Percentiles rank a stretch among this genome's conserved stretches.
These are phyloP conservation scores for Agapanthus africanus DNA, from an alignment of 106 monocot species.

Conservation along the genomic window DNA sequence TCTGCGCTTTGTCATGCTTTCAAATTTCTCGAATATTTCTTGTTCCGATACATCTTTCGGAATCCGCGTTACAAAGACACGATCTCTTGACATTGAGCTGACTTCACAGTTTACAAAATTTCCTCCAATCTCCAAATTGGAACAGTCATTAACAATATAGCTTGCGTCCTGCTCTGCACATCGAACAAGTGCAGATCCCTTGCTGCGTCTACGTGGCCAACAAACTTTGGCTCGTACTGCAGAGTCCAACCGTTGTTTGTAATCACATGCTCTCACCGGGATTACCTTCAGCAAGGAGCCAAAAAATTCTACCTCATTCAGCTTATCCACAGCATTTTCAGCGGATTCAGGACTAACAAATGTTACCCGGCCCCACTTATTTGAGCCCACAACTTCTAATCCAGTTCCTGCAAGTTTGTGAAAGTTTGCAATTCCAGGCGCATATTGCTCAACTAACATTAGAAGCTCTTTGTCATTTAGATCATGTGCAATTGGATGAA, in stretches of 20 bases:
- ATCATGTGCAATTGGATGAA: conserved; percentile 43
- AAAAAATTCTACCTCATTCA: conserved; percentile 54
- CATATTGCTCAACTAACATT: conserved; percentile 34
- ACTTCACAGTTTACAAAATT: conserved; percentile 35
- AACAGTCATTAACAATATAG: conserved; percentile 41
- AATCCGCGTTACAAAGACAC: conserved; percentile 55
- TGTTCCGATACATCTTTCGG: conserved; percentile 49
- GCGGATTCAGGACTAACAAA: conserved; percentile 68
- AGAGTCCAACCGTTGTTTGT: conserved; percentile 29
- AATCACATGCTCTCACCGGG: conserved; percentile 24
- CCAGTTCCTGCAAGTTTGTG: conserved; percentile 14
- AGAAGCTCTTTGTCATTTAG: conserved; percentile 69
- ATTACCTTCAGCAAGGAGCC: conserved; percentile 44
- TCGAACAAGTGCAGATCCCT: conserved; percentile 57
- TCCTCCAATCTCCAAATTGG: conserved; percentile 34
- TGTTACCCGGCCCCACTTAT: conserved; percentile 69
- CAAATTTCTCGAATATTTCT: conserved; percentile 53
- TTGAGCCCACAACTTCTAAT: conserved; percentile 16
- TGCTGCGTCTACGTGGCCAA: conserved; percentile 83
- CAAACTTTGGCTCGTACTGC: conserved; percentile 63
- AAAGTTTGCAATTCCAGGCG: conserved; percentile 48
- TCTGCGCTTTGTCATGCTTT: conserved; percentile 30
- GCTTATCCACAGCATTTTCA: conserved; percentile 43
- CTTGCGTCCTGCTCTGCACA: conserved; percentile 48
- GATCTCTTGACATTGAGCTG: conserved; percentile 34